phyloP scores from a whole-genome alignment of 805 yeast genomes.

The Pichia nanzhaoensis region DNA sequence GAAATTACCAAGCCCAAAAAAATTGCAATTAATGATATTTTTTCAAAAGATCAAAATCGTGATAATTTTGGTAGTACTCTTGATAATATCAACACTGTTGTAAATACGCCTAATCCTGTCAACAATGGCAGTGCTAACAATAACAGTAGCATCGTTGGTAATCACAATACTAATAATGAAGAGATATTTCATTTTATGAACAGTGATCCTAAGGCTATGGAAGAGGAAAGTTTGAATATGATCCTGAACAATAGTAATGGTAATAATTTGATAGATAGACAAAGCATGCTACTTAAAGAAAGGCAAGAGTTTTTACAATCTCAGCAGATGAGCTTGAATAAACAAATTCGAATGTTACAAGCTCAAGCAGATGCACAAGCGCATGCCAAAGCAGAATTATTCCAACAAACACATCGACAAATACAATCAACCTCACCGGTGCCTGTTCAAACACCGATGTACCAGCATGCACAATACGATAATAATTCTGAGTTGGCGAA shows the following conservation, averaged over 20 bases:
- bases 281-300: constrained; percentile 2
- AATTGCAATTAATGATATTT: constrained; percentile 30
- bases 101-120: neutral
- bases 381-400: neutral
- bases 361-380: constrained; percentile 8
- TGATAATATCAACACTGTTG: neutral
- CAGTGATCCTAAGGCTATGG: constrained; percentile 13
- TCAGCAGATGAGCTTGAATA: constrained; percentile 17
- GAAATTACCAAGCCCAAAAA: neutral
- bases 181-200: constrained; percentile 13
- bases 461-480: neutral
- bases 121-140: neutral
- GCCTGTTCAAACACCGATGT: neutral
- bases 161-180: neutral
- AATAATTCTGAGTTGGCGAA: too few relatives aligned
- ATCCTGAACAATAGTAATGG: constrained; percentile 10
- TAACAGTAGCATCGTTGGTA: neutral
- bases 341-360: constrained; percentile 17
- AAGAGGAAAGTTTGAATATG: constrained; percentile 15
- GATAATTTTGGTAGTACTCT: too few relatives aligned
- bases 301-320: constrained; percentile 15
- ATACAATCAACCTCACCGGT: neutral
- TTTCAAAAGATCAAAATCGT: constrained; percentile 15
- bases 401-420: neutral
- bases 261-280: constrained; percentile 1